A percentile compares a stretch with the other conserved stretches of the same genome.
phyloP scores from a whole-genome alignment of 176 grass and related monocot species.

The Triticum timopheevii region DNA sequence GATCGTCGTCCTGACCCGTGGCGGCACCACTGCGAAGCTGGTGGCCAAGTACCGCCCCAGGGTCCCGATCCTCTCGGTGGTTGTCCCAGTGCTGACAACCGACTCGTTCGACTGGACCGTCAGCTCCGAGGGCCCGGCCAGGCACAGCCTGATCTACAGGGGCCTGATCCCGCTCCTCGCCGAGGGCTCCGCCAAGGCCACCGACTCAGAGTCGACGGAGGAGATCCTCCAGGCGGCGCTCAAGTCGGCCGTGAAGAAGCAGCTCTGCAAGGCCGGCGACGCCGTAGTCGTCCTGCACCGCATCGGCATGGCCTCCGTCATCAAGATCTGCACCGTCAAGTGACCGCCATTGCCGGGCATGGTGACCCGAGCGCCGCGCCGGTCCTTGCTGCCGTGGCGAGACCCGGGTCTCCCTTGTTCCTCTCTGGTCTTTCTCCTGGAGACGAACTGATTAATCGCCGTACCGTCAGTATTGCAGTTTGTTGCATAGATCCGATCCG shows the following conservation, averaged over 20 bases:
- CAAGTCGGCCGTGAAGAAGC: constrained; percentile 57
- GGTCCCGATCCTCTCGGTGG: constrained; percentile 85
- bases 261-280: constrained; percentile 75
- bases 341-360: constrained; percentile 2
- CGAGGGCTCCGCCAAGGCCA: constrained; percentile 89
- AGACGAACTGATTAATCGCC: constrained; percentile 18
- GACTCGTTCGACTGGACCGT: constrained; percentile 83
- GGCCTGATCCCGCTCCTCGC: constrained; percentile 74
- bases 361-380: not conserved
- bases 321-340: constrained; percentile 96
- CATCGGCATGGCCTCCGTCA: constrained; percentile 80
- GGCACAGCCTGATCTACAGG: constrained; percentile 79
- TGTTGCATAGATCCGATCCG: constrained; percentile 30
- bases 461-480: constrained; percentile 14
- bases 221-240: constrained; percentile 71
- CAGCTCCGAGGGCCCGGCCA: constrained; percentile 71
- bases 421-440: not conserved
- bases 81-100: constrained; percentile 69
- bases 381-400: not conserved
- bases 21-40: constrained; percentile 83
- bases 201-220: constrained; percentile 83
- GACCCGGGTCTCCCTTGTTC: not conserved
- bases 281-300: constrained; percentile 74
- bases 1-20: constrained; percentile 84
- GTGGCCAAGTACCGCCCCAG: constrained; percentile 82